These are phyloP conservation scores for Parasitella parasitica DNA, from an alignment of 371 early-diverging fungal genomes.

Conservation along the genomic window DNA sequence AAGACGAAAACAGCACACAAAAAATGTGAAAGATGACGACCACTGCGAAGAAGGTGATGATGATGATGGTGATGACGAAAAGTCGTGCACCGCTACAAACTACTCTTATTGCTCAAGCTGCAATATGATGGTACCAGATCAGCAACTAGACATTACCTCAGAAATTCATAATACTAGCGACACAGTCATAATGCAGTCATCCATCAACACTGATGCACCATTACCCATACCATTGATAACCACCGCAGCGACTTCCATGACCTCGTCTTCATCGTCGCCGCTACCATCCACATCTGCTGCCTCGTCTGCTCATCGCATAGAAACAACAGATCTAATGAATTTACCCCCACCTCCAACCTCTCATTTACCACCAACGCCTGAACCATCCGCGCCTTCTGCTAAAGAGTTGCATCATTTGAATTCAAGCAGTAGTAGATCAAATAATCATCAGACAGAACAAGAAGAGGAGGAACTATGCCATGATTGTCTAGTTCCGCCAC, in stretches of 20 bases:
- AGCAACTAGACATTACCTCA: background rate
- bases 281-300: background rate
- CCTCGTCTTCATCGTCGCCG: background rate
- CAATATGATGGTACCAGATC: background rate
- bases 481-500: slow-evolving; percentile 19
- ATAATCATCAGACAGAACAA: background rate
- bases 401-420: slow-evolving; percentile 7
- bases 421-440: background rate
- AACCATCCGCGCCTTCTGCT: slow-evolving; percentile 27
- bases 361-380: background rate
- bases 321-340: background rate
- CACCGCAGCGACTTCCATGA: background rate
- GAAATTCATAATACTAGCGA: background rate
- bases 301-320: background rate
- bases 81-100: background rate
- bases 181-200: background rate
- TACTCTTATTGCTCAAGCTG: background rate
- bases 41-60: background rate
- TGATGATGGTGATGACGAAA: background rate
- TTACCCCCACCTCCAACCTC: slow-evolving; percentile 1
- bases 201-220: background rate
- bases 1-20: background rate
- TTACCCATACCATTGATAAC: background rate
- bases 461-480: slow-evolving; percentile 6
- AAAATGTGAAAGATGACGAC: background rate